Conservation (phyloP, 2,329 filamentous ascomycete genomes). For the Epichloe coenophiala region DNA sequence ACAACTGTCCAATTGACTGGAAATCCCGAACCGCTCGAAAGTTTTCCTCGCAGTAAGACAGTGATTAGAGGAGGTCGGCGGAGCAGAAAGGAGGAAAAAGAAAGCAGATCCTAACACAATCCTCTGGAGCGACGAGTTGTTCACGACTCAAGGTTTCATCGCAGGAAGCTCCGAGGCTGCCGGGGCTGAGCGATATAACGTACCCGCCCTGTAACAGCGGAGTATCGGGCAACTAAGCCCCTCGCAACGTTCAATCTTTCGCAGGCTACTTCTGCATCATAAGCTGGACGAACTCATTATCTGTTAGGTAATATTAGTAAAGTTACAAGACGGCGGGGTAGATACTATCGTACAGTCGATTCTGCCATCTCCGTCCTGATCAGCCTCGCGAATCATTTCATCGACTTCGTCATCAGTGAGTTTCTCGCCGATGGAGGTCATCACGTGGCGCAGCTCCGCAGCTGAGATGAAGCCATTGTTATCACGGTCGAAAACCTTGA, state of each 20-base stretch:
- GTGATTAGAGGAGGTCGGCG: neutral
- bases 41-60: slow-evolving; percentile 8
- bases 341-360: slow-evolving; percentile 58
- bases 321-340: neutral
- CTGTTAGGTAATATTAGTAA: slow-evolving; percentile 28
- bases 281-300: slow-evolving; percentile 87
- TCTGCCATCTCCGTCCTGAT: slow-evolving; percentile 78
- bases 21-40: slow-evolving; percentile 18
- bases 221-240: neutral
- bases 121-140: slow-evolving; percentile 2
- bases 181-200: neutral
- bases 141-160: neutral
- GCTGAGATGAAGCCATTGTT: slow-evolving; percentile 89
- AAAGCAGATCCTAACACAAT: slow-evolving; percentile 9
- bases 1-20: slow-evolving; percentile 10
- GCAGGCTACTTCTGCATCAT: slow-evolving; percentile 84
- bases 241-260: neutral
- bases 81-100: slow-evolving; percentile 9
- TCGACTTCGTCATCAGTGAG: slow-evolving; percentile 83
- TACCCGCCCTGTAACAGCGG: neutral
- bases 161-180: neutral
- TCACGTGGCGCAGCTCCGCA: slow-evolving; percentile 76
- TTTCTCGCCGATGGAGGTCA: slow-evolving; percentile 87
- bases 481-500: slow-evolving; percentile 66
- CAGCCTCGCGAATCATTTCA: slow-evolving; percentile 85